Percentiles rank a stretch among this genome's conserved stretches.
Conservation (phyloP, 352 stramenopile genomes). For the Phytophthora parvispora region DNA sequence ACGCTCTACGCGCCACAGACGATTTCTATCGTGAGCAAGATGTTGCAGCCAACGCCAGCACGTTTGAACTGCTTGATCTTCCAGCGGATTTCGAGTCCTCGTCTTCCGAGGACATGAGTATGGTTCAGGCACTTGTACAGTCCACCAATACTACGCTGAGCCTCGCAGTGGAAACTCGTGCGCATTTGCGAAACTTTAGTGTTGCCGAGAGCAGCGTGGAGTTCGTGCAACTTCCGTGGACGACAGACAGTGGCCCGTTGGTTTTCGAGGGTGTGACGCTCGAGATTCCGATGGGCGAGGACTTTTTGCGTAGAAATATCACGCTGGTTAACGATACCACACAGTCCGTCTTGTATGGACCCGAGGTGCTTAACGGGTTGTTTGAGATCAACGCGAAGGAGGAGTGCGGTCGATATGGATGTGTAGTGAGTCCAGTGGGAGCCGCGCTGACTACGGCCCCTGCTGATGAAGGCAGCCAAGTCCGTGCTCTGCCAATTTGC, state of each 20-base stretch:
- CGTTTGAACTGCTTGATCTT: constrained; percentile 34
- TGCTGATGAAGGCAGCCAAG: constrained; percentile 58
- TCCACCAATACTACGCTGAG: constrained; percentile 38
- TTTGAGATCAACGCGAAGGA: constrained; percentile 76
- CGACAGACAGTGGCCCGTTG: constrained; percentile 33
- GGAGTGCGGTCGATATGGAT: constrained; percentile 57
- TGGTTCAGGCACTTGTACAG: constrained; percentile 28
- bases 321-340: constrained; percentile 44
- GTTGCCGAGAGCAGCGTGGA: constrained; percentile 39
- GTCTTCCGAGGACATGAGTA: constrained; percentile 24
- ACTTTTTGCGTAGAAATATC: constrained; percentile 49
- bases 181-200: constrained; percentile 44
- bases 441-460: constrained; percentile 33
- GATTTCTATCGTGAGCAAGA: constrained; percentile 56
- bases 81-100: constrained; percentile 13
- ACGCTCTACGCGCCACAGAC: constrained; percentile 44
- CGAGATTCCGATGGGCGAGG: constrained; percentile 46
- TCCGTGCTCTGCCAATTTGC: constrained; percentile 56
- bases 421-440: constrained; percentile 51
- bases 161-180: constrained; percentile 24
- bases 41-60: constrained; percentile 23
- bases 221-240: constrained; percentile 41
- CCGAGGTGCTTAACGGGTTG: constrained; percentile 15
- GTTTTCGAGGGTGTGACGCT: constrained; percentile 55
- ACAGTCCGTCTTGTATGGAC: constrained; percentile 41